Evolutionary conservation across 2,329 filamentous ascomycete species (phyloP), one percentile per base, ranked within the genome.

Genomic region (Fusarium drepaniforme): DNA sequence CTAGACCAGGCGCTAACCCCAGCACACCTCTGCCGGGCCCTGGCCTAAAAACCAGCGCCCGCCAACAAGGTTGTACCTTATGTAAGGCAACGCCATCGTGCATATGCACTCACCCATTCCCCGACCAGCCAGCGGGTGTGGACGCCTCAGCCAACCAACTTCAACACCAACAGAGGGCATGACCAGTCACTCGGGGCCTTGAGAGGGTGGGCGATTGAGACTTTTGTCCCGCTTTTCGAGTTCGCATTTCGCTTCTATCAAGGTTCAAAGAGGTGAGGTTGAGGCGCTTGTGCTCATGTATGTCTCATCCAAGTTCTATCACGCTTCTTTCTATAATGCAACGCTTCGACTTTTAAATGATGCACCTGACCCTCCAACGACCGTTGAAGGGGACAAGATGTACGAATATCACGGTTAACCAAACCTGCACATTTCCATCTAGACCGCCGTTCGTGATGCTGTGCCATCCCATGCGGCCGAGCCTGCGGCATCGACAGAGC

Each of bases 201-300:
- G 66, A 57, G 70, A 75, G 75, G 73, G 72, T 73, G 73, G 70
- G 70, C 16, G 69, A 75, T 75, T 75, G 72, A 75, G 72, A 75
- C 73, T 65, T 64, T 67, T 75, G 66, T 73, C 33, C 61, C 62
- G 61, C 62, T 73, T 72, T 66, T 51, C 72, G 23, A 37, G 67
- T 46, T 61, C 16, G 44, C 46, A 44, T 62, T 40, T 38, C 18
- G 28, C 23, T 53, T 49, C 13, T 66, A 68, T 70, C 63, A 64
- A 62, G 72, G 44, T 56, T 30, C 49, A 33, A 56, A 30, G 12
- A 5, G 18, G 28, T 30, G 46, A 51, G 25, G 25, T 51, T 30
- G 46, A 51, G 46, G 25, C 25, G 25, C 46, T n/a, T 51, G 46
- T 56, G 40, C 23, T 62, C 33, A 53, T 68, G 70, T 51, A 72